Evolutionary conservation across 2,329 filamentous ascomycete genomes (phyloP), one percentile per base, ranked within the genome.

Genomic region (Monilinia aucupariae): DNA sequence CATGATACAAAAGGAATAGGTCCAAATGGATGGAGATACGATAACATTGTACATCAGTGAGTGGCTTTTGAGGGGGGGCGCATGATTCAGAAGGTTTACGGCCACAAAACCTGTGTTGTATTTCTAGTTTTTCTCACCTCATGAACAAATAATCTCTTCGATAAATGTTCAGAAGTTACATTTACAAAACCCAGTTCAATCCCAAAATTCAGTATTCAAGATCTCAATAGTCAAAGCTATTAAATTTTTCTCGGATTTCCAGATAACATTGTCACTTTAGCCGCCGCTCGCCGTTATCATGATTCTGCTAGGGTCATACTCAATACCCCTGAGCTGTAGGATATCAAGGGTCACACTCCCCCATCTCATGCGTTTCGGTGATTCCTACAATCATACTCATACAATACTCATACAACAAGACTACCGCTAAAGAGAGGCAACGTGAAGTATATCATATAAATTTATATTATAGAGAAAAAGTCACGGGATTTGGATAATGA

Each of bases 91-190:
- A 63, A 60, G 63, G 64, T 59, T 66, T 68, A 56, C 55, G 65
- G 61, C 53, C 55, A 65, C 60, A 66, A 68, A 61, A 66, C 66
- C 67, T 68, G 37, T 70, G 66, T 71, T 72, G 71, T 73, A 73
- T 71, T 72, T 70, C 61, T 73, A 73, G 65, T 60, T 67, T 68
- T 70, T 58, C 71, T 71, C 71, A 71, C 64, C 72, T 72, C 69
- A 67, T 52, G 65, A 67, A 62, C 50, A 68, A 62, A 58, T 41
- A 58, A 59, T 59, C 45, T 43, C 51, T 53, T 34, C 51, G 25
- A 6, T 17, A 55, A 45, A 55, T 61, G 47, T 27, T 43, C 58
- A 20, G 15, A 60, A 41, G 47, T 39, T 39, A 59, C 27, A 49
- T 50, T n/a, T 50, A 59, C 45, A 50, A 54, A 47, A 58, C 20